phyloP scores from a whole-genome alignment of 2,329 filamentous ascomycete genomes.

The Diaporthe australafricana region DNA sequence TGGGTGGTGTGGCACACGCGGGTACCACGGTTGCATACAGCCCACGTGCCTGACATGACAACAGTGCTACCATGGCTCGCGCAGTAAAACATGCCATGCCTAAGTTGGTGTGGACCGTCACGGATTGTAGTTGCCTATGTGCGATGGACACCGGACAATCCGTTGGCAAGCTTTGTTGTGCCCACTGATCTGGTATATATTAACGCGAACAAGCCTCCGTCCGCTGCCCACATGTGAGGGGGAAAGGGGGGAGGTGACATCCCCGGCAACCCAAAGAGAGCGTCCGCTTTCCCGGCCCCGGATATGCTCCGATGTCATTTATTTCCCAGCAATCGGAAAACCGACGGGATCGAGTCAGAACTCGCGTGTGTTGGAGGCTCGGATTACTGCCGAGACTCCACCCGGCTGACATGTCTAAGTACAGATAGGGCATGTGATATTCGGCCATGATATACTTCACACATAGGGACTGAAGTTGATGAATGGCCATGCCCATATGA shows the following conservation, averaged over 20 bases:
- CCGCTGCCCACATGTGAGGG: not conserved
- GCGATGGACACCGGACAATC: not conserved
- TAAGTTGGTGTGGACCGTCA: not conserved
- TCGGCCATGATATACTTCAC: not conserved
- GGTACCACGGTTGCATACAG: not conserved
- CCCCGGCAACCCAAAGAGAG: not conserved
- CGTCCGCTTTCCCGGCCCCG: not conserved
- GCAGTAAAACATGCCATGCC: not conserved
- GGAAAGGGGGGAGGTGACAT: not conserved
- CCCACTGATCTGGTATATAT: not conserved
- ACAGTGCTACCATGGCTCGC: not conserved
- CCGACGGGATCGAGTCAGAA: constrained; percentile 8
- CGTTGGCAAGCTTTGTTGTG: not conserved
- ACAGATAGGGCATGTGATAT: not conserved
- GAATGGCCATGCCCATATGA: accelerated
- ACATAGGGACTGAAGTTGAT: no score
- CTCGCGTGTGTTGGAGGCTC: not conserved
- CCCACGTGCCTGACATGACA: constrained; percentile 11
- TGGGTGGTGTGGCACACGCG: no score
- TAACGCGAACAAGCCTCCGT: not conserved
- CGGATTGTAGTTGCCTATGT: not conserved
- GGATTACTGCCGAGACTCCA: constrained; percentile 10
- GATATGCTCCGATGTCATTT: constrained; percentile 7
- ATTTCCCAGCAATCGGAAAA: not conserved
- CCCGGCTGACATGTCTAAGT: not conserved